Conservation (phyloP, 2,329 filamentous ascomycete species). For the Stachybotrys elegans region DNA sequence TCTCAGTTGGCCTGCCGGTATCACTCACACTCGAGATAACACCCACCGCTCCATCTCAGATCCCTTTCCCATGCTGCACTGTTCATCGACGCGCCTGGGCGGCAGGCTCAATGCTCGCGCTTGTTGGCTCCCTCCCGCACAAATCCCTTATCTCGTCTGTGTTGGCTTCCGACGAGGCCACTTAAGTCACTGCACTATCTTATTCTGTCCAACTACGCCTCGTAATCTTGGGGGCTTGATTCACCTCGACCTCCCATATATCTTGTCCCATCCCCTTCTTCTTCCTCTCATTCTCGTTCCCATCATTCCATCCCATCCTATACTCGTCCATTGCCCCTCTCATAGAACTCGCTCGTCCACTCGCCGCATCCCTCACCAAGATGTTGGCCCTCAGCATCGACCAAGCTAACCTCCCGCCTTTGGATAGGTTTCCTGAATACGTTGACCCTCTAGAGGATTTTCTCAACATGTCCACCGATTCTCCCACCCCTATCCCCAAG, state of each 20-base stretch:
- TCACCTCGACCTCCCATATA: background rate
- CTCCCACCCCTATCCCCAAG: slow-evolving; percentile 33
- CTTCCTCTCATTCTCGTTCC: slow-evolving; percentile 7
- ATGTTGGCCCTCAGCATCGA: slow-evolving; percentile 32
- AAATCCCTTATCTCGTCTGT: too few relatives aligned
- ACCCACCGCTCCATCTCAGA: background rate
- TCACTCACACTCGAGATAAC: slow-evolving; percentile 3
- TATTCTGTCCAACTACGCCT: too few relatives aligned
- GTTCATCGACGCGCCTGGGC: too few relatives aligned
- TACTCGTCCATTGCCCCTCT: slow-evolving; percentile 9
- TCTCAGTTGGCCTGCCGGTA: background rate
- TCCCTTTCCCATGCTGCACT: background rate
- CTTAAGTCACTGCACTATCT: too few relatives aligned
- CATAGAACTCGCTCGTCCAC: background rate
- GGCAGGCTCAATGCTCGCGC: too few relatives aligned
- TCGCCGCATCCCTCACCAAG: too few relatives aligned
- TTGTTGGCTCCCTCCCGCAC: too few relatives aligned
- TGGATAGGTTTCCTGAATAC: slow-evolving; percentile 42
- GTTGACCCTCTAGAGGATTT: slow-evolving; percentile 31
- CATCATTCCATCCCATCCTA: slow-evolving; percentile 7
- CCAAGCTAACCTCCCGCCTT: slow-evolving; percentile 32
- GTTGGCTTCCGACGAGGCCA: too few relatives aligned
- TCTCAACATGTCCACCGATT: slow-evolving; percentile 22
- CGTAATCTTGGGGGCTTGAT: too few relatives aligned
- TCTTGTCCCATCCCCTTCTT: slow-evolving; percentile 6